Conservation (phyloP, 805 yeast genomes). For the Kregervanrija pseudodelftensis region DNA sequence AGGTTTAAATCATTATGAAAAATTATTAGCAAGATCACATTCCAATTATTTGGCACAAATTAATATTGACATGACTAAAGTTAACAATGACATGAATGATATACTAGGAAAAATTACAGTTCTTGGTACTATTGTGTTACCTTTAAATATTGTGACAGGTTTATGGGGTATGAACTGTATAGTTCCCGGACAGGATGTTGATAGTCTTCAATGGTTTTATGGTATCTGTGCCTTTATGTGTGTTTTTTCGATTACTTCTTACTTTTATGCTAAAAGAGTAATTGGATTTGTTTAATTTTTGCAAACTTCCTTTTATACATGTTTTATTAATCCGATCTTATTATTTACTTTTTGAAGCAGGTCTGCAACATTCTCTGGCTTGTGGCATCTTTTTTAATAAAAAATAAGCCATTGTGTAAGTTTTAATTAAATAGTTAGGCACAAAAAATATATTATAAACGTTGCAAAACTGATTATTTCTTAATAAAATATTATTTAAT, state of each 20-base stretch:
- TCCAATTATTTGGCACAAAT: slow-evolving; percentile 94
- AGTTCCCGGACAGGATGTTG: slow-evolving; percentile 83
- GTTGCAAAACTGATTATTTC: no score
- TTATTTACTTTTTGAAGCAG: no score
- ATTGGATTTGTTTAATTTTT: slow-evolving; percentile 22
- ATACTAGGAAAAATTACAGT: slow-evolving; percentile 90
- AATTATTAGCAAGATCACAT: slow-evolving; percentile 88
- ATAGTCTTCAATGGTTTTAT: slow-evolving; percentile 62
- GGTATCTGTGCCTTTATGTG: slow-evolving; percentile 41
- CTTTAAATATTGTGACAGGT: slow-evolving; percentile 93
- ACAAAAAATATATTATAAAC: no score
- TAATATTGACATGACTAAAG: slow-evolving; percentile 95
- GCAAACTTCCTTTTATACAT: not conserved
- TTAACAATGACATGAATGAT: slow-evolving; percentile 94
- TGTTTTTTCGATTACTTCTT: slow-evolving; percentile 38
- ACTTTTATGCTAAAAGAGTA: slow-evolving; percentile 39
- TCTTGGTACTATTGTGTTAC: slow-evolving; percentile 89
- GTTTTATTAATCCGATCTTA: no score
- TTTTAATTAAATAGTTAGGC: no score
- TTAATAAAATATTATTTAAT: not conserved
- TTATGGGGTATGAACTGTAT: slow-evolving; percentile 98
- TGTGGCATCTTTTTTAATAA: no score
- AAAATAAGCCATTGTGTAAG: no score
- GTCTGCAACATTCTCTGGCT: no score
- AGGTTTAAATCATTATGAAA: slow-evolving; percentile 88